Percentiles rank a stretch among this genome's conserved stretches.
phyloP scores from a whole-genome alignment of 75 land plant genomes.

The Azolla pinnata region DNA sequence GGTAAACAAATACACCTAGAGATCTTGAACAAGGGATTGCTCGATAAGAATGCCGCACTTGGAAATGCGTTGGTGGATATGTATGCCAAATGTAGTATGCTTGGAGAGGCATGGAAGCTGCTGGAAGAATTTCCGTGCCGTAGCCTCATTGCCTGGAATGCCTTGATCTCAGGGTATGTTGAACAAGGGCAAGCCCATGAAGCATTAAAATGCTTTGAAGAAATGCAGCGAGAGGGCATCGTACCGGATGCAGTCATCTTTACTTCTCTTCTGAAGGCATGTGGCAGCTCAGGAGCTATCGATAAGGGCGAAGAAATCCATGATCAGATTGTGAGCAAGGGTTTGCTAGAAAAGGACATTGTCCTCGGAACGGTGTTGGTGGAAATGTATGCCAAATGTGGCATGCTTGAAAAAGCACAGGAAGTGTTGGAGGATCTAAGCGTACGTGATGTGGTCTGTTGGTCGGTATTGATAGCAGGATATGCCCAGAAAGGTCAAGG shows the following conservation, averaged over 20 bases:
- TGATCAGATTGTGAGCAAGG: not conserved
- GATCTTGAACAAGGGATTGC: not conserved
- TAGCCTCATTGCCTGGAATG: constrained; percentile 14
- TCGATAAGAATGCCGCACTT: constrained; percentile 4
- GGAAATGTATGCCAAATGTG: constrained; percentile 5
- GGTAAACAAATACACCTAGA: constrained; percentile 16
- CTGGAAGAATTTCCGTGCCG: constrained; percentile 2
- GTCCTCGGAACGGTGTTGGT: constrained; percentile 6
- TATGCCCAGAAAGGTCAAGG: not conserved
- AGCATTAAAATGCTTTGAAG: constrained; percentile 4
- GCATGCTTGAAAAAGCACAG: constrained; percentile 1
- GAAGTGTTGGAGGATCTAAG: not conserved
- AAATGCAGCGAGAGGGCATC: constrained; percentile 11
- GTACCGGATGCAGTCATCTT: constrained; percentile 14
- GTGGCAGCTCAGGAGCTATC: constrained; percentile 12
- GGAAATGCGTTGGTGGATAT: constrained; percentile 17
- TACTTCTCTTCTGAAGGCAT: constrained; percentile 13
- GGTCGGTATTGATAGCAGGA: constrained; percentile 4
- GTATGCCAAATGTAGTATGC: constrained; percentile 19
- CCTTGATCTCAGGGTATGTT: constrained; percentile 10
- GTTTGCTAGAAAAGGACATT: not conserved
- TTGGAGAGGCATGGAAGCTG: constrained; percentile 7
- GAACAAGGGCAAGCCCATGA: constrained; percentile 10
- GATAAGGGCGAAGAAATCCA: constrained; percentile 13
- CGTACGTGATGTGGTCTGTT: not conserved